Evolutionary conservation across 1,139 yeast species (phyloP), one percentile per base, ranked within the genome.

Genomic region (Taiozyma onychis): DNA sequence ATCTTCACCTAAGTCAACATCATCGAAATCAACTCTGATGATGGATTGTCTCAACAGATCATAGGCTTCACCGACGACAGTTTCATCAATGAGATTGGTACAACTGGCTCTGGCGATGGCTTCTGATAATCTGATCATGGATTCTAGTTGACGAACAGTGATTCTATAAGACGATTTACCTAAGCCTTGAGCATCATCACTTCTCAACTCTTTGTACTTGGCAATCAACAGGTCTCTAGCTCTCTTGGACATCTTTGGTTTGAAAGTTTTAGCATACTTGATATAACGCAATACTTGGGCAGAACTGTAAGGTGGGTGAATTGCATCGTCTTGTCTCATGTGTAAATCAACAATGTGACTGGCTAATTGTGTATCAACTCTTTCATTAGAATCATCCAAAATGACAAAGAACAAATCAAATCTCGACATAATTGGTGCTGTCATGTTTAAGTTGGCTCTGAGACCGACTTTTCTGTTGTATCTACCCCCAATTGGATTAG

Each of bases 401-500:
- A 93, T 86, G 37, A 93, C 98, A 65, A 95, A 93, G 67, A 95
- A 95, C 57, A 95, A 72, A 70, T 93, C 99, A 66, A 93, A 93
- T 72, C 99, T 85, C 35, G 98, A 91, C 97, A 93, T 93, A 66
- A 93, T 93, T 3, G 99, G 99, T 1, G 98, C 98, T n/a, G 97
- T 88, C 97, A 93, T 90, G 64, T 87, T 85, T 64, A 95, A 77
- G 65, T 93, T 93, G 48, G 96, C 84, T 55, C 97, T 76, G 54
- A 93, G 76, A 2, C 96, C 88, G 46, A 83, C 68, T 64, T 88
- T 90, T 54, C 97, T 78, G 69, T 93, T 91, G 67, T 93, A 93
- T 61, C 99, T 78, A 50, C 99, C 99, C 32, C 93, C 95, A 49
- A 93, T 81, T 16, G 99, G 99, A 66, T 93, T 93, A 0, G 99